Base-by-base conservation (phyloP, 2,329 filamentous ascomycete species). In the Paecilomyces sp. region DNA sequence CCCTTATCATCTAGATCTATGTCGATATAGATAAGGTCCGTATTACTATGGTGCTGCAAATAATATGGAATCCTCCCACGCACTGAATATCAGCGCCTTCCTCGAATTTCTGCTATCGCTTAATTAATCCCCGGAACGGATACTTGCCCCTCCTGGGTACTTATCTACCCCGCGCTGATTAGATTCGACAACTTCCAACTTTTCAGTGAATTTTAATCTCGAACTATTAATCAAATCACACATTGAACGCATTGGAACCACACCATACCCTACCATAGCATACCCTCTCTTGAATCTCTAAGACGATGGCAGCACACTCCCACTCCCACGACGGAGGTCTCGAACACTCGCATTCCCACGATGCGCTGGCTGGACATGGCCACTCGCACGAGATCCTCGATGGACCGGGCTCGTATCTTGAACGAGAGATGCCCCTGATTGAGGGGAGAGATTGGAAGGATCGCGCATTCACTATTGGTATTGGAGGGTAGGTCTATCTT, bases 301-400 rank as follows among this genome's bases (percentile, higher is more conserved):
- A 25, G 5, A 30, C 41, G 47, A 64, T 64, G 54, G 62, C 63
- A 55, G 62, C 60, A 31, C 74, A 76, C 68, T 73, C 75, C 30
- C 76, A 79, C 67, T 72, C 70, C 24, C 76, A 79, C 64, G 72
- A 73, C 58, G 64, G 64, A 47, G 69, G 65, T 33, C 60, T 71
- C 36, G 68, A 72, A 54, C 77, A 80, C 61, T 70, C 74, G 34
- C 86, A 87, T 71, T 80, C 82, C 5, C 85, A 89, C 74, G 84
- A 86, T 66, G 76, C 79, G 63, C 81, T 83, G 62, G 83, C 82
- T 58, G 82, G 81, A 51, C 94, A 97, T 75, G 94, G 94, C 68
- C 94, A 99, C 80, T 90, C 88, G 1, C 94, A 97, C 75, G 94
- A 97, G 81, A 92, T 97, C 70, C 88, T 97, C 66, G 88, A 94